Base-by-base conservation (phyloP, 345 rosid species). In the sweet orange (Citrus sinensis) region DNA sequence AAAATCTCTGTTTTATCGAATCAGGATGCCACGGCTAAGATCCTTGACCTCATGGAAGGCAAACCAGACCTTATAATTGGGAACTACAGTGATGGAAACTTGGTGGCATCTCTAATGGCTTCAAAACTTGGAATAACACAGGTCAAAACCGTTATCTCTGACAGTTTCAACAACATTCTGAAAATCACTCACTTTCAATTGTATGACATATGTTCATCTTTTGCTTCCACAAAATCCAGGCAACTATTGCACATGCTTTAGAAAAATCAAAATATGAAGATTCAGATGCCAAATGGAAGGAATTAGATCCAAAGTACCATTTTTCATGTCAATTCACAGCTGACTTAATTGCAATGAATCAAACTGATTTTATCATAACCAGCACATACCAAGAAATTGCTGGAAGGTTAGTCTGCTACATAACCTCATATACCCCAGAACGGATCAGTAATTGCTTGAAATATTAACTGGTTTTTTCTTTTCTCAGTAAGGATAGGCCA, bases 351-450 rank as follows among this genome's bases (percentile, higher is more conserved):
- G 91, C 99, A 22, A 94, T 96, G 98, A 96, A 94, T 79, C 80
- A 84, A 32, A 80, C 98, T 13, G 98, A 96, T 84, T 96, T 96
- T 78, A 82, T 94, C 83, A 90, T 96, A 32, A 89, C 92, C 9
- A 96, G 99, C 86, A 94, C 97, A 13, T 96, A 92, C 80, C 98
- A 96, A 80, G 98, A 96, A 87, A 96, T 96, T 40, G 97, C 98
- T 7, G 99, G 99, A 86, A 96, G 95, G 98, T 89, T 64, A 20
- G 87, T 78, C 37, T 40, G 10, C 72, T 62, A n/a, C n/a, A 61
- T 37, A 27, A 24, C 64, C 7, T 55, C 61, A 74, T 22, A 49
- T 37, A 79, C 24, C 5, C 24, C 67, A 27, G 30, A 11, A 24
- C 2, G 29, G 30, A 29, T 22, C 29, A 9, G 22, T 14, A 42